Evolutionary conservation across 1,284 basidiomycete genomes (phyloP).

Genomic region (Trichosporon asahii): DNA sequence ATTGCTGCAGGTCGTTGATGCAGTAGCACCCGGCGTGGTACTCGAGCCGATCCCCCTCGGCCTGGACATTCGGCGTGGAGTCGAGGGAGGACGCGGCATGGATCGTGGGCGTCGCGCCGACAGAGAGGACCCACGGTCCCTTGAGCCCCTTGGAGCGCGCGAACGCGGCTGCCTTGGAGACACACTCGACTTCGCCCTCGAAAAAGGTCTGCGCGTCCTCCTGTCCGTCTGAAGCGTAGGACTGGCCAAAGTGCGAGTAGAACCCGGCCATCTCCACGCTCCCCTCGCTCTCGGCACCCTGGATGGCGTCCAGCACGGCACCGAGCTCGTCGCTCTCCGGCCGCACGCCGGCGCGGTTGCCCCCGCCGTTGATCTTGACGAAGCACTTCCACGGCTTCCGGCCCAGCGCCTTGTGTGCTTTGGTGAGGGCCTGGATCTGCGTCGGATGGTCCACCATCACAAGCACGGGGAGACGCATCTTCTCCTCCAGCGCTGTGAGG

Average conservation of each 20-base stretch:
- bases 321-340: slow-evolving; percentile 56
- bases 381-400: slow-evolving; percentile 66
- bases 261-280: slow-evolving; percentile 69
- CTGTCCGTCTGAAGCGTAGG: slow-evolving; percentile 67
- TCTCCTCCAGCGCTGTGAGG: slow-evolving; percentile 61
- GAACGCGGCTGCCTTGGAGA: slow-evolving; percentile 63
- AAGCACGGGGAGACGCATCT: slow-evolving; percentile 59
- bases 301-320: slow-evolving; percentile 57
- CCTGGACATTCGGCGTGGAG: not conserved
- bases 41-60: slow-evolving; percentile 61
- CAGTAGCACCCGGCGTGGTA: slow-evolving; percentile 76
- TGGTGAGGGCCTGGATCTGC: slow-evolving; percentile 65
- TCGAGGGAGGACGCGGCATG: slow-evolving; percentile 57
- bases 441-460: slow-evolving; percentile 71
- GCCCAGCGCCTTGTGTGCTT: slow-evolving; percentile 45
- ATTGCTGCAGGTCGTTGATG: slow-evolving; percentile 77
- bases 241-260: slow-evolving; percentile 64
- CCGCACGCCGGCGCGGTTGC: slow-evolving; percentile 75
- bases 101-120: slow-evolving; percentile 79
- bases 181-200: slow-evolving; percentile 67
- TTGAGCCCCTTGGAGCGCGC: slow-evolving; percentile 53
- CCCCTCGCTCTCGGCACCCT: slow-evolving; percentile 34
- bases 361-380: slow-evolving; percentile 74
- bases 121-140: slow-evolving; percentile 64
- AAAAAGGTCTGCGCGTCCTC: slow-evolving; percentile 64